Base-by-base conservation (phyloP, 2,329 filamentous ascomycete genomes). In the Diaporthe batatas region DNA sequence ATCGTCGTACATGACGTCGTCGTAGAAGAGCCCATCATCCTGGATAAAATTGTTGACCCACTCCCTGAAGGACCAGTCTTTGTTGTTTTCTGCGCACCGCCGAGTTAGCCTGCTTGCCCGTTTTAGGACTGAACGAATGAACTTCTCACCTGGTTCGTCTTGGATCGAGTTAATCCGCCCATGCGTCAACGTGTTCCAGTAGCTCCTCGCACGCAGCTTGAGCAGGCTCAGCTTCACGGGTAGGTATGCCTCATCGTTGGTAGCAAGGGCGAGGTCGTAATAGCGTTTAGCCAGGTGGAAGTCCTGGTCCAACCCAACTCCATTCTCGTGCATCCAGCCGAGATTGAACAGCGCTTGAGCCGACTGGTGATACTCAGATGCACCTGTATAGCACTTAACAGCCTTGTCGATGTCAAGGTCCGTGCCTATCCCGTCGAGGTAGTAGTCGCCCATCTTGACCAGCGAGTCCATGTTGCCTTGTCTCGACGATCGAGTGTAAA, bases 301-400 rank as follows among this genome's bases (percentile, higher is more conserved):
- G 80, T 99, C 96, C 80, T 99, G 96, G 70, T 93, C 92, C 25
- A 98, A 89, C 2, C 95, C 94, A 65, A 98, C 88, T 10, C 96
- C 96, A 79, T 98, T 98, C 83, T 99, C 96, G 79, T 99, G 95
- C 96, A 99, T 98, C 96, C 96, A 99, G 6, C 96, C 97, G 18
- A 99, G 86, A 78, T 99, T 98, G 90, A 95, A 99, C 72, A 98
- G 90, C 18, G 97, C 96, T 83, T 99, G 97, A 2, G 96, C 96
- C 77, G 94, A 97, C 79, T 95, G 93, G 77, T 96, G 91, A 73
- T 93, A 95, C 79, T 99, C 96, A 0, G 95, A 95, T 1, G 96
- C 96, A 5, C 94, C 93, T 69, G 93, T 92, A 79, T 99, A 99
- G 84, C 96, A 99, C 57, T 93, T 91, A 0, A 95, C 95, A 7